These are phyloP conservation scores for Gossypium turneri DNA, from an alignment of 345 rosid genomes.

Conservation along the genomic window DNA sequence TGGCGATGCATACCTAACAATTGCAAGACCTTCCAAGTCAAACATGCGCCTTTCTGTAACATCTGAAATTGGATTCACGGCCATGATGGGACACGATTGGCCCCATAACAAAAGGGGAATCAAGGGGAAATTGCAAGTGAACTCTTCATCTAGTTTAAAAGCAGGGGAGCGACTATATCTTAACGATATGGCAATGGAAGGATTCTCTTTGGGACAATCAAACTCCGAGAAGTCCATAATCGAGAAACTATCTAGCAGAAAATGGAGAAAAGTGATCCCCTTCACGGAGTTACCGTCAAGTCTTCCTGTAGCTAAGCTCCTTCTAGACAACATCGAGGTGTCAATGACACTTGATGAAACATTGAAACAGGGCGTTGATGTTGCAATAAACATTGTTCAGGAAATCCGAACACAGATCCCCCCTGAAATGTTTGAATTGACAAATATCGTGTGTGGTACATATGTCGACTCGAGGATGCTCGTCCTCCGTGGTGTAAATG, in stretches of 20 bases:
- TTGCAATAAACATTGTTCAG: constrained; percentile 46
- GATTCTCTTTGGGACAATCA: constrained; percentile 45
- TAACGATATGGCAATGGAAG: constrained; percentile 46
- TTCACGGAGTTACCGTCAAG: constrained; percentile 79
- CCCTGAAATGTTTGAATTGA: constrained; percentile 81
- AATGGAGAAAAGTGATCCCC: constrained; percentile 72
- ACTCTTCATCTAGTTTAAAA: constrained; percentile 45
- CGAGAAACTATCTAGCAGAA: constrained; percentile 52
- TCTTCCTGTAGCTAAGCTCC: constrained; percentile 76
- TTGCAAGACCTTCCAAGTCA: constrained; percentile 37
- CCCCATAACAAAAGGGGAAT: constrained; percentile 71
- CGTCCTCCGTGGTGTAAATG: constrained; percentile 74
- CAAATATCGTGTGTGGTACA: constrained; percentile 78
- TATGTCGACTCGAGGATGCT: constrained; percentile 71
- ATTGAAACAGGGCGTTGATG: constrained; percentile 34
- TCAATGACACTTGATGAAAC: constrained; percentile 43
- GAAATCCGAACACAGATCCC: constrained; percentile 75
- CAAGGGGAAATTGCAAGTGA: constrained; percentile 52
- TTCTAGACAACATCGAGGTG: constrained; percentile 52
- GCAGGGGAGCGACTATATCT: constrained; percentile 72
- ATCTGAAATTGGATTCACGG: constrained; percentile 60
- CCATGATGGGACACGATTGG: constrained; percentile 58
- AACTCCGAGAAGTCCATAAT: constrained; percentile 40
- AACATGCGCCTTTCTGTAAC: constrained; percentile 39
- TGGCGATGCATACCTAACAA: constrained; percentile 56